Evolutionary conservation across 352 stramenopile species (phyloP).

Genomic region (Pythium monospermum): DNA sequence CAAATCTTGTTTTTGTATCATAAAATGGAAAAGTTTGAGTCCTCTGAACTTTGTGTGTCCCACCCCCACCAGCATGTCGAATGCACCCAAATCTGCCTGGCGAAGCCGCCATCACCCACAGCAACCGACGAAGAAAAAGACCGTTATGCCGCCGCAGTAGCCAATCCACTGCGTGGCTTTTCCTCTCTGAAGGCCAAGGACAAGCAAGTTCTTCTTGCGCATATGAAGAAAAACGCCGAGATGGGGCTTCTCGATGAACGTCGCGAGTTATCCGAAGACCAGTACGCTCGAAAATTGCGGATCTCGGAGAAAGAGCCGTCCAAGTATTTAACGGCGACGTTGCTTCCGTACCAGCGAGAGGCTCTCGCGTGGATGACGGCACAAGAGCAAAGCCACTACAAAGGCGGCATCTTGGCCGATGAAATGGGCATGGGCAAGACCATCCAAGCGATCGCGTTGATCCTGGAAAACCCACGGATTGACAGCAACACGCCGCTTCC

Average conservation of each 20-base stretch:
- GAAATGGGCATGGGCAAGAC: constrained; percentile 99
- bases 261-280: constrained; percentile 52
- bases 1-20: not conserved
- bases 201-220: constrained; percentile 36
- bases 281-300: constrained; percentile 65
- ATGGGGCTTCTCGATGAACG: constrained; percentile 63
- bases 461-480: constrained; percentile 85
- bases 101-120: not conserved
- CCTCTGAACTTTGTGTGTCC: not conserved
- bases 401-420: constrained; percentile 96
- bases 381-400: constrained; percentile 89
- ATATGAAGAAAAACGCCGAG: constrained; percentile 55
- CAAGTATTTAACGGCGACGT: constrained; percentile 64
- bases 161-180: constrained; percentile 48
- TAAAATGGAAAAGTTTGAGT: too few species aligned
- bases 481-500: not conserved
- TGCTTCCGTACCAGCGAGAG: constrained; percentile 99
- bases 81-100: constrained; percentile 39
- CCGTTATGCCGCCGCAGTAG: constrained; percentile 7
- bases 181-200: constrained; percentile 33
- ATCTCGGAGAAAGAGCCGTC: constrained; percentile 74
- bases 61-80: constrained; percentile 39
- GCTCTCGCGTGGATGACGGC: constrained; percentile 93
- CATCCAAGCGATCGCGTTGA: constrained; percentile 95
- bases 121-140: not conserved